Evolutionary conservation across 768 basidiomycete genomes (phyloP).

Genomic region (Hericium rajendrae): DNA sequence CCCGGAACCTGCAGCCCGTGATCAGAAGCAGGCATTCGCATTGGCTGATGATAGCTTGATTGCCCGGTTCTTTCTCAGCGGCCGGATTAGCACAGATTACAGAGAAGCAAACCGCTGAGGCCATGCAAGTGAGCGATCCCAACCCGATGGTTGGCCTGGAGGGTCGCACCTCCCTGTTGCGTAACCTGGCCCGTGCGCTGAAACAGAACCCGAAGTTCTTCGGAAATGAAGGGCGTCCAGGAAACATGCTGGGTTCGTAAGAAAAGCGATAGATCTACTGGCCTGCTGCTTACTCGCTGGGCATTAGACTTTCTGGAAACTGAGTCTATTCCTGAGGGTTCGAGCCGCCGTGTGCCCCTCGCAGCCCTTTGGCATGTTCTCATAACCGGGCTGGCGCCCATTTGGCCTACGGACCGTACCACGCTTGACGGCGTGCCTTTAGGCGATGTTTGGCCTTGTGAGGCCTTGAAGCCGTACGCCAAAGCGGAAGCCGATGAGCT

Average conservation of each 20-base stretch:
- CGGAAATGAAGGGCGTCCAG: conserved; percentile 65
- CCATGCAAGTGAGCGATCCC: conserved; percentile 66
- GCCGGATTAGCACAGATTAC: conserved; percentile 60
- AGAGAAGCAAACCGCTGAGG: conserved; percentile 43
- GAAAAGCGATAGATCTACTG: conserved; percentile 3
- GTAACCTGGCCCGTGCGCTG: conserved; percentile 66
- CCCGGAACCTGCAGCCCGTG: neutral
- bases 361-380: conserved; percentile 74
- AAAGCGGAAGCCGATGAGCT: conserved; percentile 50
- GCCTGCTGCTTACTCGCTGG: neutral
- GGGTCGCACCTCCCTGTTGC: conserved; percentile 72
- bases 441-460: conserved; percentile 92
- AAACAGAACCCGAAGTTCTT: conserved; percentile 58
- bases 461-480: conserved; percentile 30
- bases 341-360: conserved; percentile 49
- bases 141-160: conserved; percentile 91
- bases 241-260: conserved; percentile 64
- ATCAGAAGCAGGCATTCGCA: neutral
- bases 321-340: conserved; percentile 35
- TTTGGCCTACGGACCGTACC: conserved; percentile 79
- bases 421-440: conserved; percentile 59
- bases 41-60: conserved; percentile 4
- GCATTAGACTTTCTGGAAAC: conserved; percentile 56
- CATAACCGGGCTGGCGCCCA: conserved; percentile 71
- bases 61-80: conserved; percentile 33